Base-by-base conservation (phyloP, 148 eudicot species). In the Rhododendron henanense region DNA sequence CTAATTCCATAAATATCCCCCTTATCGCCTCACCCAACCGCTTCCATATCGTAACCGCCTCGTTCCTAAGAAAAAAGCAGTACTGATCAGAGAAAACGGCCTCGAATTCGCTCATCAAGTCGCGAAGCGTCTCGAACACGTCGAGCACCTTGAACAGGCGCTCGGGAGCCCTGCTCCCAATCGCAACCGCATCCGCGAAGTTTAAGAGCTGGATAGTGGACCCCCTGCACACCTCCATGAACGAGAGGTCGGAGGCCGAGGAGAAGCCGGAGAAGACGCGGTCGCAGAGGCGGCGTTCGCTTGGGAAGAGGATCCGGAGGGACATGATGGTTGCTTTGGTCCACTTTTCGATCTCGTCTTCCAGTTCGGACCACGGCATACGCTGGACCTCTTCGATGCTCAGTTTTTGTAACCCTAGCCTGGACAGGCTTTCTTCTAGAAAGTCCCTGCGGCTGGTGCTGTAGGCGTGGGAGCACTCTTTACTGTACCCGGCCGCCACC, bases 191-290 rank as follows among this genome's bases (percentile, higher is more conserved):
- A 21, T 95, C 98, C 0, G 98, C 98, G 71, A 95, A 97, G 79
- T 90, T 93, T 87, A 97, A 74, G 5, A 97, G 92, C 93, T 97
- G 98, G 78, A 92, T 90, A 4, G 92, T 86, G 19, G 95, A 86
- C 0, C 94, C 98, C 65, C 99, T 91, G 84, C 96, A 95, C 11
- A 94, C 99, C 91, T 94, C 98, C 99, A 97, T 95, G 86, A 94
- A 97, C 1, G 99, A 92, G 31, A 96, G 92, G 82, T 97, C 99
- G 0, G 97, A 89, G 0, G 93, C 92, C 2, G 93, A 55, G n/a
- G 91, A 61, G 63, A 90, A 88, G 0, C 97, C 94, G 28, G 61
- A 87, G 90, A 94, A 97, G 41, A 97, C 93, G 1, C 98, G 96
- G 71, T 97, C 98, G 85, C 98, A 97, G 6, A 97, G 87, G 2